Base-by-base conservation (phyloP, 768 basidiomycete species). In the Dentipellis sp. region DNA sequence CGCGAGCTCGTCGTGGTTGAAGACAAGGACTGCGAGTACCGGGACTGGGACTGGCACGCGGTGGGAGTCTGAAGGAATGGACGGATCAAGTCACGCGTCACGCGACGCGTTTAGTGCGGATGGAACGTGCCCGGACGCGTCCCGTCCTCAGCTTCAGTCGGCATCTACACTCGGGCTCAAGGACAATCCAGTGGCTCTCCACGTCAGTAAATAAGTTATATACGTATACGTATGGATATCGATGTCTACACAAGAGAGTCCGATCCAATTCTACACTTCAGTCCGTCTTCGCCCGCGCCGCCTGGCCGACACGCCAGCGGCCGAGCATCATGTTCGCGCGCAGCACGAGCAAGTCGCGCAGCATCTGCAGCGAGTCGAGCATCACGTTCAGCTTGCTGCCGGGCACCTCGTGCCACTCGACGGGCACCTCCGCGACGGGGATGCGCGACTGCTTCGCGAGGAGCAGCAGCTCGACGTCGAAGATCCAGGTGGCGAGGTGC, bases 401-500 rank as follows among this genome's bases (percentile, higher is more conserved):
- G 0, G 83, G 78, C 2, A 97, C 89, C 71, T 97, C 94, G 58
- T 92, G 87, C 94, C 94, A 97, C 61, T 85, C 81, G 29, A 97
- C 84, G 0, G 91, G 82, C 7, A 97, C 90, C 66, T 97, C 94
- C 7, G 70, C 77, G 1, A 94, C 86, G 1, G 92, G 89, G 56
- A 97, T 86, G 9, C 75, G 64, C 40, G 88, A 74, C 67, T 86
- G 79, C 66, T 90, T 86, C 9, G 94, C 91, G 39, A 94, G 77
- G 10, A 97, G 75, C 17, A 97, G 75, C 4, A 97, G 79, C 68
- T 97, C 94, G 56, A 97, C 94, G 69, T 97, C 94, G 64, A 97
- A 97, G 68, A 95, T 94, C 94, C 94, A 97, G 1, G 89, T 86
- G 5, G 86, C 75, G 29, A 95, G 84, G 64, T 91, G 94, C 65